Conservation (phyloP, 306 rosid species). For the Citrullus mucosospermus region DNA sequence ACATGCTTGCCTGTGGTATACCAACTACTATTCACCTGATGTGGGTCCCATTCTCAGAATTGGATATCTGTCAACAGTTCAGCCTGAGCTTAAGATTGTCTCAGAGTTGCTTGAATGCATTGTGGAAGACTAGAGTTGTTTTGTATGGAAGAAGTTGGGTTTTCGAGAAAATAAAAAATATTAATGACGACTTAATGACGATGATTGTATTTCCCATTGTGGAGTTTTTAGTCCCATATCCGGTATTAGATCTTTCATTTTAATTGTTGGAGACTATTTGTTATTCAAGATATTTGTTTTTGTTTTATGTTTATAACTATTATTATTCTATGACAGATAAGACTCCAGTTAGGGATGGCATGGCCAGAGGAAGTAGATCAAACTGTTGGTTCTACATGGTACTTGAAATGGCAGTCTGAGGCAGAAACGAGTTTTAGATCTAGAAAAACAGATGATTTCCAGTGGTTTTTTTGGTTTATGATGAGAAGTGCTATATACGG, state of each 20-base stretch:
- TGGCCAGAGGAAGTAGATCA: constrained; percentile 79
- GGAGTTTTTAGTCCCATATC: constrained; percentile 63
- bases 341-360: constrained; percentile 77
- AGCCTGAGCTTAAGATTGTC: constrained; percentile 41
- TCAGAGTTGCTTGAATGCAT: constrained; percentile 33
- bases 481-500: constrained; percentile 41
- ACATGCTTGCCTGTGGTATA: constrained; percentile 74
- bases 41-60: constrained; percentile 88
- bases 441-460: constrained; percentile 29
- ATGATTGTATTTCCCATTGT: constrained; percentile 53
- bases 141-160: constrained; percentile 33
- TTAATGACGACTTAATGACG: constrained; percentile 61
- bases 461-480: constrained; percentile 51
- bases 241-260: constrained; percentile 35
- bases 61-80: constrained; percentile 49
- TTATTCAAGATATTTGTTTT: constrained; percentile 1
- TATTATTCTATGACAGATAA: constrained; percentile 33
- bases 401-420: constrained; percentile 82
- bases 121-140: constrained; percentile 44
- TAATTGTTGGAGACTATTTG: constrained; percentile 6
- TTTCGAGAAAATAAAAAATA: constrained; percentile 25
- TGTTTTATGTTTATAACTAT: constrained; percentile 3
- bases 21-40: constrained; percentile 76
- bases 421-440: constrained; percentile 46
- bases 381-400: constrained; percentile 68